These are phyloP conservation scores for Carallia pectinifolia DNA, from an alignment of 345 rosid genomes.

Conservation along the genomic window DNA sequence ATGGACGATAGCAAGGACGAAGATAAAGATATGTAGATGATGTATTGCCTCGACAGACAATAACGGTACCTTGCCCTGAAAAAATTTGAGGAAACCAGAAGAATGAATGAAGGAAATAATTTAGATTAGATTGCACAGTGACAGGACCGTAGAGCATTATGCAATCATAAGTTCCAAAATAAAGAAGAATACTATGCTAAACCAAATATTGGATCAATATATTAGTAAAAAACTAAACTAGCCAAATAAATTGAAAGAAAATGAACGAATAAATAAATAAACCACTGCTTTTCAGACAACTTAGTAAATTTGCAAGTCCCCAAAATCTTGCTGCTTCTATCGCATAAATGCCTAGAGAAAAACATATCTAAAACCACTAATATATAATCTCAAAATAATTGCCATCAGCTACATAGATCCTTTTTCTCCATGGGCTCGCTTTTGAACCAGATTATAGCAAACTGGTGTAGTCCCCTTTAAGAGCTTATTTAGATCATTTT, in stretches of 20 bases:
- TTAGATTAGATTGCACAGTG: background rate
- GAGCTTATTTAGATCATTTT: too few relatives aligned
- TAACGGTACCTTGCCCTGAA: conserved; percentile 30
- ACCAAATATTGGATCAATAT: too few relatives aligned
- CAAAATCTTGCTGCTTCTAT: background rate
- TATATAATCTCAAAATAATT: too few relatives aligned
- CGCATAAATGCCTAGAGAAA: background rate
- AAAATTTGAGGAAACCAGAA: background rate
- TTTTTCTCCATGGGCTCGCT: too few relatives aligned
- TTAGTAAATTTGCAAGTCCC: background rate
- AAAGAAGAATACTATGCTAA: too few relatives aligned
- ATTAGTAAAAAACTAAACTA: too few relatives aligned
- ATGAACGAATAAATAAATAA: too few relatives aligned
- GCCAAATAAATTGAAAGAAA: too few relatives aligned
- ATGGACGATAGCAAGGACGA: conserved; percentile 28
- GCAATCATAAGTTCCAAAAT: background rate
- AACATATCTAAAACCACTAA: background rate
- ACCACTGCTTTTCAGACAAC: background rate
- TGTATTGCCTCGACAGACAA: conserved; percentile 28
- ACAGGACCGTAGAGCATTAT: background rate
- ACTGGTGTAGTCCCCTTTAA: too few relatives aligned
- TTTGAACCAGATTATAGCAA: too few relatives aligned
- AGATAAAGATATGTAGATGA: conserved; percentile 34
- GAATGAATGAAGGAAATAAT: background rate
- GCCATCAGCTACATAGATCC: too few relatives aligned